phyloP scores from a whole-genome alignment of 768 basidiomycete genomes.

The Jaapia argillacea region DNA sequence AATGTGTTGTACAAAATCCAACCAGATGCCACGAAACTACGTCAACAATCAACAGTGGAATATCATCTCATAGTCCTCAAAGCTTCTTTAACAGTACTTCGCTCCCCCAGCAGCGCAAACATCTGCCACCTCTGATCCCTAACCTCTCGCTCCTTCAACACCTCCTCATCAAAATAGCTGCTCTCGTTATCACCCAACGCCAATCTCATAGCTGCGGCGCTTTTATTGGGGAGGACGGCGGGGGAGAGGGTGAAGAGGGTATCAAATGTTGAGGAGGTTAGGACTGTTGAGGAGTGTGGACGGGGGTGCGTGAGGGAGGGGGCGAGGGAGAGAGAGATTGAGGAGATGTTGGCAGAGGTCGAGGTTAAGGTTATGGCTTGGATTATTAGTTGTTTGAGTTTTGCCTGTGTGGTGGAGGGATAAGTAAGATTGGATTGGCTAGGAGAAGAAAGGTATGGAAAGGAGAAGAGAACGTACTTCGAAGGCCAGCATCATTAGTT shows the following conservation, averaged over 20 bases:
- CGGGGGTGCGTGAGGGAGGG: slow-evolving; percentile 39
- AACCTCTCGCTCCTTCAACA: slow-evolving; percentile 55
- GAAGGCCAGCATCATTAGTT: slow-evolving; percentile 67
- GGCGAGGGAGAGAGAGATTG: slow-evolving; percentile 58
- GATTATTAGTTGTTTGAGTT: slow-evolving; percentile 76
- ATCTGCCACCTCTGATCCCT: slow-evolving; percentile 70
- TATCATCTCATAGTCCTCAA: slow-evolving; percentile 17
- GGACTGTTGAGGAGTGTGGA: slow-evolving; percentile 24
- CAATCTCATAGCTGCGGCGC: slow-evolving; percentile 67
- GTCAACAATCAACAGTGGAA: no score
- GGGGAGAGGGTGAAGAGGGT: slow-evolving; percentile 71
- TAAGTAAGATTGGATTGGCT: slow-evolving; percentile 1
- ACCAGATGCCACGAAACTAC: no score
- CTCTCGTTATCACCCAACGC: slow-evolving; percentile 43
- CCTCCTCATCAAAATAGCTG: slow-evolving; percentile 42
- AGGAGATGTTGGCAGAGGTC: slow-evolving; percentile 65
- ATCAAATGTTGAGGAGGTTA: slow-evolving; percentile 65
- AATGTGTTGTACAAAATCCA: no score
- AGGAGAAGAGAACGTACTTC: slow-evolving; percentile 39
- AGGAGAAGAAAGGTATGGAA: background rate
- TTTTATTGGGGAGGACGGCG: slow-evolving; percentile 67
- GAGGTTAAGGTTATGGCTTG: slow-evolving; percentile 72
- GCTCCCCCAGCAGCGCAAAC: slow-evolving; percentile 60
- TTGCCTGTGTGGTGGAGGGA: slow-evolving; percentile 56
- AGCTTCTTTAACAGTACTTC: slow-evolving; percentile 62